Evolutionary conservation across 129 eudicot genomes (phyloP).

Genomic region (Lonicera japonica): DNA sequence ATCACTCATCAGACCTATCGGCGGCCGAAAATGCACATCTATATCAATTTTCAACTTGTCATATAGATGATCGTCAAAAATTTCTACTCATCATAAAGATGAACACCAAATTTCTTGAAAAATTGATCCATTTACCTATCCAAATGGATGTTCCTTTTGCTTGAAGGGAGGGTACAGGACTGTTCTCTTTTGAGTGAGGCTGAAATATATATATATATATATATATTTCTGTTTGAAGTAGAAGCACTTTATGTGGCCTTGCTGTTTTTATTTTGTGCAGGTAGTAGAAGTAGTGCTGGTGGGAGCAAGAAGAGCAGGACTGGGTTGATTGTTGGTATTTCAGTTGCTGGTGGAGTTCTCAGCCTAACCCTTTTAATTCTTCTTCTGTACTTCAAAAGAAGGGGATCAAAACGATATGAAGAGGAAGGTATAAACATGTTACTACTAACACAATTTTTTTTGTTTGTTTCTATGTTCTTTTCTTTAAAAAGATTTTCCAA

Average conservation of each 20-base stretch:
- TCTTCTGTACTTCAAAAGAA: slow-evolving; percentile 29
- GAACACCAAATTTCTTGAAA: too few relatives aligned
- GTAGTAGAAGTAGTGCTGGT: not conserved
- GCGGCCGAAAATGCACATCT: too few relatives aligned
- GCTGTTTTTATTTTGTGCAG: not conserved
- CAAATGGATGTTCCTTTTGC: too few relatives aligned
- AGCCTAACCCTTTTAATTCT: slow-evolving; percentile 19
- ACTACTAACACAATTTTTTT: not conserved
- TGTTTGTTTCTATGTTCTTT: too few relatives aligned
- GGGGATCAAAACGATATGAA: slow-evolving; percentile 16
- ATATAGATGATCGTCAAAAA: too few relatives aligned
- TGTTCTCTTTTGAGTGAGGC: not conserved
- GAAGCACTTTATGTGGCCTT: not conserved
- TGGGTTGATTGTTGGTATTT: slow-evolving; percentile 44
- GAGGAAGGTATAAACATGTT: slow-evolving; percentile 33
- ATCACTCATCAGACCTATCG: too few relatives aligned
- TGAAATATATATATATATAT: not conserved
- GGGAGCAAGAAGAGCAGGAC: slow-evolving; percentile 13
- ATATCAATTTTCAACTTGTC: too few relatives aligned
- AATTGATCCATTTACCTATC: too few relatives aligned
- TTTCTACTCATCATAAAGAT: too few relatives aligned
- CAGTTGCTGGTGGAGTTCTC: slow-evolving; percentile 23
- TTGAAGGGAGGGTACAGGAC: too few relatives aligned
- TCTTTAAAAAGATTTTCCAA: too few relatives aligned
- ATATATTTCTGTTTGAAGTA: not conserved